Evolutionary conservation across 2,329 filamentous ascomycete species (phyloP).

Genomic region (Tolypocladium nubicola): DNA sequence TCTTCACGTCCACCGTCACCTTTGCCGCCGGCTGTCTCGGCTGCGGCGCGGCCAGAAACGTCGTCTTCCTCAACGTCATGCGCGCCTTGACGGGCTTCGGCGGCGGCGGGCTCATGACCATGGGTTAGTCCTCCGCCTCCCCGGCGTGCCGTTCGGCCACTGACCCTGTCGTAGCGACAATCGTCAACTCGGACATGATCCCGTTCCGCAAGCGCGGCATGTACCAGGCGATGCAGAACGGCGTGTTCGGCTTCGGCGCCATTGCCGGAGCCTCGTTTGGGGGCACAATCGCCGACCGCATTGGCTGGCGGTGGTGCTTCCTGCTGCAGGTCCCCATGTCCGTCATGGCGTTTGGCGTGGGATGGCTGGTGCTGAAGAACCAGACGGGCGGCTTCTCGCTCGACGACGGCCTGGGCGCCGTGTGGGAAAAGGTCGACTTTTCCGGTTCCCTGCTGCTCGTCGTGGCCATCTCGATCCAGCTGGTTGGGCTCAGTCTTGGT

Average conservation of each 20-base stretch:
- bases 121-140: conserved; percentile 36
- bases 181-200: conserved; percentile 56
- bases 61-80: conserved; percentile 52
- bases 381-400: conserved; percentile 20
- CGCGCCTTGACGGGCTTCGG: conserved; percentile 59
- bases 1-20: conserved; percentile 51
- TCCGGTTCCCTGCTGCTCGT: conserved; percentile 46
- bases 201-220: conserved; percentile 43
- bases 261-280: conserved; percentile 54
- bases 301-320: conserved; percentile 62
- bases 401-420: conserved; percentile 19
- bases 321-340: conserved; percentile 52
- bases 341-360: conserved; percentile 40
- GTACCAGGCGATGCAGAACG: conserved; percentile 52
- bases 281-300: conserved; percentile 49
- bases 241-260: conserved; percentile 49
- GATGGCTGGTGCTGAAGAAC: conserved; percentile 40
- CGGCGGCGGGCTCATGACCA: conserved; percentile 58
- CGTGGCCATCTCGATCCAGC: conserved; percentile 44
- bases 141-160: no score
- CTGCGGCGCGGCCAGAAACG: conserved; percentile 48
- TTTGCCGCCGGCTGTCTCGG: conserved; percentile 55
- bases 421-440: conserved; percentile 48
- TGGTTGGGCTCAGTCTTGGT: conserved; percentile 43
- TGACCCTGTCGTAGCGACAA: conserved; percentile 20